phyloP scores from a whole-genome alignment of 805 yeast genomes.

The Spathaspora boniae region DNA sequence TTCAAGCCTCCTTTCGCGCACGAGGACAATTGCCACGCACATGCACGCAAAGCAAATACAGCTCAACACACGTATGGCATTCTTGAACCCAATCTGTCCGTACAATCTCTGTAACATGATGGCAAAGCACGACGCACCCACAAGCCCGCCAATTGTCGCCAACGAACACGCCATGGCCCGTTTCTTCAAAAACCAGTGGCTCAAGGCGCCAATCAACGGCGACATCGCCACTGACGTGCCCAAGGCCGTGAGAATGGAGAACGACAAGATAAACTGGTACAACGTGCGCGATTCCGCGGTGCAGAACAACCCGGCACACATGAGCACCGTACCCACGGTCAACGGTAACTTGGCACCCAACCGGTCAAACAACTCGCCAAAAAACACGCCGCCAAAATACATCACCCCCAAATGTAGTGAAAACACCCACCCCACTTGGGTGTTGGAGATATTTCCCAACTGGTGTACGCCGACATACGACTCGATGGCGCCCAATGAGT shows the following conservation, averaged over 20 bases:
- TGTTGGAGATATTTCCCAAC: slow-evolving; percentile 15
- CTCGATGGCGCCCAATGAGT: slow-evolving; percentile 27
- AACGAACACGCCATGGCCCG: slow-evolving; percentile 25
- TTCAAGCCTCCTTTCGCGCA: slow-evolving; percentile 16
- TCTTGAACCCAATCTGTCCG: slow-evolving; percentile 23
- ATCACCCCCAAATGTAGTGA: slow-evolving; percentile 27
- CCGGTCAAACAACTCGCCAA: slow-evolving; percentile 27
- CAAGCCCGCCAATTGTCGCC: slow-evolving; percentile 28
- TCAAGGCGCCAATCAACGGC: slow-evolving; percentile 23
- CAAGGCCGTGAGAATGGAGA: slow-evolving; percentile 23
- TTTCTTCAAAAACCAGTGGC: slow-evolving; percentile 25
- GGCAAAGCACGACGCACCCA: slow-evolving; percentile 27
- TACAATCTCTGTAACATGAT: slow-evolving; percentile 23
- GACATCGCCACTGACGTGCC: slow-evolving; percentile 28
- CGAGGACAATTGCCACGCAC: slow-evolving; percentile 15
- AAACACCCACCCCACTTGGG: slow-evolving; percentile 31
- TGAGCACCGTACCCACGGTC: slow-evolving; percentile 17
- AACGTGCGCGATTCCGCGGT: slow-evolving; percentile 22
- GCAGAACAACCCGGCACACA: slow-evolving; percentile 22
- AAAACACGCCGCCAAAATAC: slow-evolving; percentile 26
- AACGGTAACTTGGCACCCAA: slow-evolving; percentile 23
- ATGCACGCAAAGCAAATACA: slow-evolving; percentile 20
- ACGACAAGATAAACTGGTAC: slow-evolving; percentile 24
- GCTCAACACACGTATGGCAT: slow-evolving; percentile 25
- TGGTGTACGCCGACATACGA: slow-evolving; percentile 21